Conservation (phyloP, 352 stramenopile genomes). For the Phytophthora lateralis region DNA sequence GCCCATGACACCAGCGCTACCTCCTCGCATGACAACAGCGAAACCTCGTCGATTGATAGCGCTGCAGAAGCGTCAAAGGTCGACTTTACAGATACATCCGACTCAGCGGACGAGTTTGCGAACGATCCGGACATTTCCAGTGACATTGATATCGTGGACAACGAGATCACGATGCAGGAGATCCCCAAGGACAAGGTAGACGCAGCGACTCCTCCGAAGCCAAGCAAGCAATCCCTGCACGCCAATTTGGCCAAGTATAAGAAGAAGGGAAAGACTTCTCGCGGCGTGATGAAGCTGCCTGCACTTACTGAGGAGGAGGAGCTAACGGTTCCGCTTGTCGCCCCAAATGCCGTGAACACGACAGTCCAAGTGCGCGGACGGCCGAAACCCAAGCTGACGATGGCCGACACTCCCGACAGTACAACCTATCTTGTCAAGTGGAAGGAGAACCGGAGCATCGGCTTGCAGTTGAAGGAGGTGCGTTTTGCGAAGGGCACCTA, state of each 20-base stretch:
- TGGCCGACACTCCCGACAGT: slow-evolving; percentile 82
- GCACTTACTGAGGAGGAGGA: slow-evolving; percentile 61
- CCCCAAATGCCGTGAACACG: slow-evolving; percentile 85
- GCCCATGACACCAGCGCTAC: slow-evolving; percentile 3
- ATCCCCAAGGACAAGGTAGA: slow-evolving; percentile 40
- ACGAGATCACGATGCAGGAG: slow-evolving; percentile 59
- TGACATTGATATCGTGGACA: slow-evolving; percentile 62
- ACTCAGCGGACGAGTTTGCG: slow-evolving; percentile 44
- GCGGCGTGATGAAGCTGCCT: slow-evolving; percentile 65
- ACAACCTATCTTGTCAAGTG: slow-evolving; percentile 88
- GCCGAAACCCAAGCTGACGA: slow-evolving; percentile 75
- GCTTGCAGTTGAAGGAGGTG: slow-evolving; percentile 84
- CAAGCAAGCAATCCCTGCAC: slow-evolving; percentile 48
- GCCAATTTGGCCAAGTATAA: slow-evolving; percentile 80
- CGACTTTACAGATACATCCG: slow-evolving; percentile 36
- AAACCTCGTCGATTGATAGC: slow-evolving; percentile 10
- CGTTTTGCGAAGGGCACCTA: slow-evolving; percentile 79
- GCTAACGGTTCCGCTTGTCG: slow-evolving; percentile 77
- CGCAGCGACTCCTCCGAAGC: slow-evolving; percentile 31
- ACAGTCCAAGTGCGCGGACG: slow-evolving; percentile 83
- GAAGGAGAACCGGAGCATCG: slow-evolving; percentile 88
- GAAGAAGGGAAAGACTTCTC: slow-evolving; percentile 75
- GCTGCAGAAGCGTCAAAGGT: slow-evolving; percentile 24
- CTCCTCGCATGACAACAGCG: slow-evolving; percentile 10
- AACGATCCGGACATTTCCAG: slow-evolving; percentile 53